Percentiles rank a stretch among this genome's conserved stretches.
Conservation (phyloP, 495 filamentous ascomycete genomes). For the Rostrohypoxylon terebratum region DNA sequence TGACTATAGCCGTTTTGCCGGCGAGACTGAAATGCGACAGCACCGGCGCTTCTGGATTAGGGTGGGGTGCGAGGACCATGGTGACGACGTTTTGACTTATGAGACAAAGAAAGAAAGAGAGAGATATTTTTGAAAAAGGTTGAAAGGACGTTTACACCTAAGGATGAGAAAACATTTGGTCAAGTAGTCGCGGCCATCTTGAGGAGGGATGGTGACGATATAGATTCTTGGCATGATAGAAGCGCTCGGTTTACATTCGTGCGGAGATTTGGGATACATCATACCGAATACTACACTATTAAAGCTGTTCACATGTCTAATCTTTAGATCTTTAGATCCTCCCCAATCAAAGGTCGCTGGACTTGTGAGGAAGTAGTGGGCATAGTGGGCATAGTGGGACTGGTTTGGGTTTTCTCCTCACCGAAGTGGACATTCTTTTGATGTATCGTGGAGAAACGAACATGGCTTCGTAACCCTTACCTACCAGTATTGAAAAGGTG, state of each 20-base stretch:
- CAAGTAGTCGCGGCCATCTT: background rate
- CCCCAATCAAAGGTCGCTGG: slow-evolving; percentile 30
- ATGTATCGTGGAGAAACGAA: background rate
- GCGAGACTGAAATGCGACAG: slow-evolving; percentile 55
- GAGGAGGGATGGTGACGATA: slow-evolving; percentile 15
- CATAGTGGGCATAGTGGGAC: background rate
- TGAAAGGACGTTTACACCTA: slow-evolving; percentile 1
- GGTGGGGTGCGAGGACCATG: slow-evolving; percentile 48
- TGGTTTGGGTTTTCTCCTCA: slow-evolving; percentile 23
- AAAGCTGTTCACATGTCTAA: background rate
- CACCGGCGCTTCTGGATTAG: slow-evolving; percentile 43
- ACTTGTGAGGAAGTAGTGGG: slow-evolving; percentile 15
- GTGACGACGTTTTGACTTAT: background rate
- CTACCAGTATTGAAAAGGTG: background rate
- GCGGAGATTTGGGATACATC: slow-evolving; percentile 42
- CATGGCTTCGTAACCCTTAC: background rate
- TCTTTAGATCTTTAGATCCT: slow-evolving; percentile 26
- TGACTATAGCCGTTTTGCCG: slow-evolving; percentile 58
- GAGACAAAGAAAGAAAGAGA: background rate
- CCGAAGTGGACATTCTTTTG: slow-evolving; percentile 41
- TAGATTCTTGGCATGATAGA: slow-evolving; percentile 25
- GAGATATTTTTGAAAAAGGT: background rate
- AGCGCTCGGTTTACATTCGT: slow-evolving; percentile 38
- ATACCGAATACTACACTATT: slow-evolving; percentile 37
- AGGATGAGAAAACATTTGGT: background rate